Conservation (phyloP, 306 rosid species). For the Sicyos edulis region DNA sequence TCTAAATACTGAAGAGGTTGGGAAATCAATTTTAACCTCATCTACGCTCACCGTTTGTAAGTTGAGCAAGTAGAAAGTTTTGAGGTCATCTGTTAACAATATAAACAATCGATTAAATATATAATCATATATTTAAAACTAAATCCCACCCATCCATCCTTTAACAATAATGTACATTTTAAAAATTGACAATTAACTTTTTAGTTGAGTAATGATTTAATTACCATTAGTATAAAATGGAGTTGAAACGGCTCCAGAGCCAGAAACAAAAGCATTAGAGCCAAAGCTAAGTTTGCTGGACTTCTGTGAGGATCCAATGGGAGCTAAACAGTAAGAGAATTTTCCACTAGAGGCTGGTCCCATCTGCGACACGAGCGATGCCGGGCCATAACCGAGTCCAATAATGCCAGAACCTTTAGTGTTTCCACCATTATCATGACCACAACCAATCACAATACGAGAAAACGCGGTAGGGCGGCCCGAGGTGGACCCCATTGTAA, state of each 20-base stretch:
- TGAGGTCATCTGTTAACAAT: neutral
- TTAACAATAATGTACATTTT: no score
- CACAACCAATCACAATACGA: conserved; percentile 39
- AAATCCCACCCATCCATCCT: no score
- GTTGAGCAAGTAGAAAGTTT: conserved; percentile 21
- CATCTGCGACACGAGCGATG: conserved; percentile 38
- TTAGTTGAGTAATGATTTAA: no score
- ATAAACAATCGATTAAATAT: no score
- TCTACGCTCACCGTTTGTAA: conserved; percentile 33
- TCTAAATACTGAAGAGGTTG: neutral
- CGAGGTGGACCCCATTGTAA: conserved; percentile 35
- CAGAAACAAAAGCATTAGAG: conserved; percentile 25
- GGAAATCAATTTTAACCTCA: neutral
- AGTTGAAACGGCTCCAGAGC: conserved; percentile 24
- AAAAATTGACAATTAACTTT: no score
- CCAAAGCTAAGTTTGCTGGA: conserved; percentile 32
- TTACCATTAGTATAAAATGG: conserved; percentile 12
- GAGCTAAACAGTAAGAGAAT: conserved; percentile 52
- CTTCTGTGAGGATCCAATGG: neutral
- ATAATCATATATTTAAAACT: no score
- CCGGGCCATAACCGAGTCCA: conserved; percentile 39
- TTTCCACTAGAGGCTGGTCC: conserved; percentile 24
- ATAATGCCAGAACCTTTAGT: conserved; percentile 35
- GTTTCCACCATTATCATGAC: conserved; percentile 14
- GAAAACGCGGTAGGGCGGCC: conserved; percentile 20